Base-by-base conservation (phyloP, 176 grass and related monocot genomes). In the Elymus sibiricus region DNA sequence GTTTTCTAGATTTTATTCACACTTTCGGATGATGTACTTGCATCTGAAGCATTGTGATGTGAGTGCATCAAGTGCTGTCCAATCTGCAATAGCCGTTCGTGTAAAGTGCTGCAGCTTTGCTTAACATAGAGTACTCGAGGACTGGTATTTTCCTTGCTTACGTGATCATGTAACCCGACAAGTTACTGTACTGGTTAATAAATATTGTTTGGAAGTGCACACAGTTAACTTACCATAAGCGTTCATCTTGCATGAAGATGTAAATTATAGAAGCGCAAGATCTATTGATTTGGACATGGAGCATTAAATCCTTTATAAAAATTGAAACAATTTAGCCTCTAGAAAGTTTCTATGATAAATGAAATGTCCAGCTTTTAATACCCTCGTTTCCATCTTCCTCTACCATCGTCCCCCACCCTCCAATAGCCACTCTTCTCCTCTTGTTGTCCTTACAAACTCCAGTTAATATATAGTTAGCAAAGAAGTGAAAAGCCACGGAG, bases 331-430 rank as follows among this genome's bases (percentile, higher is more conserved):
- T 82, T 27, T 47, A 51, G 7, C 46, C 6, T 34, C 11, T 53
- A 82, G 19, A 67, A 82, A 69, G 6, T 82, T 65, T 69, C 21
- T 68, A 49, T 67, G 79, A 69, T 53, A 49, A 64, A 65, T 47
- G 6, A 69, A 67, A 35, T 68, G 7, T 69, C 67, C 34, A 5
- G 17, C 10, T 69, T 15, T 24, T 7, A 29, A 70, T 51, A 17
- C 22, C 64, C 38, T 82, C n/a, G 1, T 55, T 82, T 69, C 44
- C 4, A 2, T 11, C 7, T 53, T 82, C 51, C 28, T 69, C 44
- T 34, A 35, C 34, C 26, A 42, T 49, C 40, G 11, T 2, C 51
- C 42, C 44, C 44, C 26, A 21, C 26, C 62, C 62, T 42, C 26
- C 35, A 42, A 1, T 42, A 10, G 63, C 32, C 38, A 11, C 38